Conservation (phyloP, 768 basidiomycete genomes). For the Leccinum subtestaceum region DNA sequence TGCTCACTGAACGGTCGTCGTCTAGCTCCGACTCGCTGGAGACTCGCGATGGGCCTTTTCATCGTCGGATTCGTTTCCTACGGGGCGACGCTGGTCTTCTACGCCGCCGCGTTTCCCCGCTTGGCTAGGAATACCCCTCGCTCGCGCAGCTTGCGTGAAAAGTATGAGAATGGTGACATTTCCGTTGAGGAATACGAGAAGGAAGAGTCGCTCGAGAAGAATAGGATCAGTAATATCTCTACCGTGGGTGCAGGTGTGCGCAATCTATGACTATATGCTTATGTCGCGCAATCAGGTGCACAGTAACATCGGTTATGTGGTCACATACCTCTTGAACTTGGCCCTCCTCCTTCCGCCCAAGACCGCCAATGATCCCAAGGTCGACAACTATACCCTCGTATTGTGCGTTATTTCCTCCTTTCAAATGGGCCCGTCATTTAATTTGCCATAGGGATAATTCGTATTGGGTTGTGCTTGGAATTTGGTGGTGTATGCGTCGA, state of each 20-base stretch:
- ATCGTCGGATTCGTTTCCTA: conserved; percentile 79
- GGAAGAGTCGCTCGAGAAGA: conserved; percentile 82
- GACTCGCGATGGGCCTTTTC: conserved; percentile 72
- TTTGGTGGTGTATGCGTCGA: conserved; percentile 78
- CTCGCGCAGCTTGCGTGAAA: conserved; percentile 51
- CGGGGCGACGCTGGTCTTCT: conserved; percentile 81
- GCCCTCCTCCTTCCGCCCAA: conserved; percentile 60
- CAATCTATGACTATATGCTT: neutral
- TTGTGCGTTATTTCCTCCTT: conserved; percentile 44
- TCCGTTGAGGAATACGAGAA: conserved; percentile 60
- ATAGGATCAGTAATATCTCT: conserved; percentile 80
- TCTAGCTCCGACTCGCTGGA: conserved; percentile 66
- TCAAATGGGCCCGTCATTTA: neutral
- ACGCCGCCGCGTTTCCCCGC: conserved; percentile 73
- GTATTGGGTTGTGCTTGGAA: conserved; percentile 76
- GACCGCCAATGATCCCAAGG: conserved; percentile 48
- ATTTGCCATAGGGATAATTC: conserved; percentile 51
- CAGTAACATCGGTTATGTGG: conserved; percentile 74
- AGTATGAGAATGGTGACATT: conserved; percentile 59
- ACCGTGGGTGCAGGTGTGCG: conserved; percentile 46
- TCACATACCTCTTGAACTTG: conserved; percentile 62
- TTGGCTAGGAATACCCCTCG: conserved; percentile 75
- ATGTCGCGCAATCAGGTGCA: conserved; percentile 47
- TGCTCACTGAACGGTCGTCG: neutral
- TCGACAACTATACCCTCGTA: conserved; percentile 72